A percentile compares a stretch with the other conserved stretches of the same genome.
Evolutionary conservation across 1,284 basidiomycete species (phyloP).

Genomic region (Blastosporella zonata): DNA sequence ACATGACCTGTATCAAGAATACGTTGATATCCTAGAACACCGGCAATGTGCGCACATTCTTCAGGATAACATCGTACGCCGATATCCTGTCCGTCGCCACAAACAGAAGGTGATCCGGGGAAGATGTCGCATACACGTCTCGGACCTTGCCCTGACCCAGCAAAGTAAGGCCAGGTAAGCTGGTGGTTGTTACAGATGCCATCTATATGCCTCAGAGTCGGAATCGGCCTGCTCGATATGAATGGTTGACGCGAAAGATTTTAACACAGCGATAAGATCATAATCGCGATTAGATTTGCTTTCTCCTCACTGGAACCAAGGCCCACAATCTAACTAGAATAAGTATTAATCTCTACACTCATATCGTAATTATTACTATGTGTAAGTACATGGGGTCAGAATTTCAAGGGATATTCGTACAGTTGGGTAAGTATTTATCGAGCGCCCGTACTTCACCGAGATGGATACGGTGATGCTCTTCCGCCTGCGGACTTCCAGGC

Average conservation of each 20-base stretch:
- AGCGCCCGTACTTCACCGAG: slow-evolving; percentile 1
- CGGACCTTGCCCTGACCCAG: slow-evolving; percentile 90
- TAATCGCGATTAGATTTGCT: too few relatives aligned
- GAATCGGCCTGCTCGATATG: not conserved
- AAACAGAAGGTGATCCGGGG: slow-evolving; percentile 73
- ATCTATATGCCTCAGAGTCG: slow-evolving; percentile 6
- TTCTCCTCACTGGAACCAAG: too few relatives aligned
- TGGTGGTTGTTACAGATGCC: slow-evolving; percentile 46
- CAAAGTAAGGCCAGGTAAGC: slow-evolving; percentile 58
- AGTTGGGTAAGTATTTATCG: too few relatives aligned
- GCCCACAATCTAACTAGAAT: too few relatives aligned
- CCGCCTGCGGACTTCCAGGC: slow-evolving; percentile 46
- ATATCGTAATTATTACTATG: not conserved
- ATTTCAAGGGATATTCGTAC: not conserved
- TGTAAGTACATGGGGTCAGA: not conserved
- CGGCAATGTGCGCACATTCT: slow-evolving; percentile 62
- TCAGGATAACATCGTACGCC: slow-evolving; percentile 94
- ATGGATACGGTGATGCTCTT: slow-evolving; percentile 1
- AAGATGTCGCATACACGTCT: slow-evolving; percentile 81
- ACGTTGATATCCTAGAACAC: slow-evolving; percentile 5
- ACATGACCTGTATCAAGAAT: slow-evolving; percentile 11
- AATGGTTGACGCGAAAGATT: not conserved
- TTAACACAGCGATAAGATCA: too few relatives aligned
- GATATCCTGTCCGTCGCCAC: slow-evolving; percentile 96
- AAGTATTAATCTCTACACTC: too few relatives aligned